Conservation (phyloP, 306 rosid genomes). For the Sicyos baderoa region DNA sequence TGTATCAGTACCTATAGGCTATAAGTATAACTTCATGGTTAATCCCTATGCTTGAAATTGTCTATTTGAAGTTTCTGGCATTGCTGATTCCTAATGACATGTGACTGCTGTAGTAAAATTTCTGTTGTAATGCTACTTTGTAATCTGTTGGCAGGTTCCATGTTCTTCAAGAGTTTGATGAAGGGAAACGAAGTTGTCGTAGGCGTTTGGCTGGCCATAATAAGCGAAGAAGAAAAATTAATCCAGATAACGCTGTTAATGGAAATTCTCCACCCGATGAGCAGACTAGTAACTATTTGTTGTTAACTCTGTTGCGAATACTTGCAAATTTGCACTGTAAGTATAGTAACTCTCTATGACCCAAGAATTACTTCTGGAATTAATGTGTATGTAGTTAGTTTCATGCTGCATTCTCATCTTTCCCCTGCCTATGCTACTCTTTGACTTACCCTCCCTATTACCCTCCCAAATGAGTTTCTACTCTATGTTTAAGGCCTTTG, state of each 20-base stretch:
- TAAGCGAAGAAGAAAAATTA: conserved; percentile 68
- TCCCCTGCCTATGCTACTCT: conserved; percentile 17
- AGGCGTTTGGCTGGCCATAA: conserved; percentile 87
- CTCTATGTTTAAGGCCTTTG: background rate
- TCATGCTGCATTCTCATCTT: conserved; percentile 15
- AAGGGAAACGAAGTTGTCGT: conserved; percentile 91
- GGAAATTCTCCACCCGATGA: conserved; percentile 56
- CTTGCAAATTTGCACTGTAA: conserved; percentile 72
- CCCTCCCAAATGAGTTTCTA: background rate
- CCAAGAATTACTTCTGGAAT: conserved; percentile 15
- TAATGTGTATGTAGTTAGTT: conserved; percentile 7
- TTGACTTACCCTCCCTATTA: background rate
- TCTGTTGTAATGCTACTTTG: conserved; percentile 21
- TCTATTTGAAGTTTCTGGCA: background rate
- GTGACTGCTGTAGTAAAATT: conserved; percentile 17
- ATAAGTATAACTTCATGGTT: too few relatives aligned
- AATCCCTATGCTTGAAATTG: background rate
- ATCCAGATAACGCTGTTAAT: conserved; percentile 54
- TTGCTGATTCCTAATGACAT: background rate
- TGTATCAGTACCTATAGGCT: background rate
- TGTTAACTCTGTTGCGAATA: conserved; percentile 57
- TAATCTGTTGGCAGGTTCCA: conserved; percentile 65
- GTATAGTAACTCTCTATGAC: conserved; percentile 11
- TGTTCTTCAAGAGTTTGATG: conserved; percentile 84
- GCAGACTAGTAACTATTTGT: conserved; percentile 57